Conservation (phyloP, 1,284 basidiomycete species). For the Ceratobasidium sp. region DNA sequence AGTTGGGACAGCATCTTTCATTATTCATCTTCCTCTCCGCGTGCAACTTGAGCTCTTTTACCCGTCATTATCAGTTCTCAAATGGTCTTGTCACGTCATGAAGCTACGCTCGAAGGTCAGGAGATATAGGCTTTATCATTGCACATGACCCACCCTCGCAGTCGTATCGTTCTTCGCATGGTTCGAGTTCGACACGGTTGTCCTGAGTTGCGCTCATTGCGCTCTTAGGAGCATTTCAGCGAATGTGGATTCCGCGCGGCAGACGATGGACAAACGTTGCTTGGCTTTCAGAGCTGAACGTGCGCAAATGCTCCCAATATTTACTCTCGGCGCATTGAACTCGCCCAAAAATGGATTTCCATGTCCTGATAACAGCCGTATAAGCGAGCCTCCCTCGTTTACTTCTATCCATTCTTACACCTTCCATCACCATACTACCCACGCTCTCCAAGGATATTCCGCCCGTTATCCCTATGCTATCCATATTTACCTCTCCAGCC, state of each 20-base stretch:
- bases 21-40: slow-evolving; percentile 15
- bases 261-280: background rate
- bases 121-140: slow-evolving; percentile 1
- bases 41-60: background rate
- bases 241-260: background rate
- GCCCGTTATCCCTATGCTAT: background rate
- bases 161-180: background rate
- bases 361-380: slow-evolving; percentile 11
- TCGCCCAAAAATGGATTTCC: too few relatives aligned
- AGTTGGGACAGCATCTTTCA: background rate
- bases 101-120: background rate
- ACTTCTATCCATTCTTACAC: slow-evolving; percentile 4
- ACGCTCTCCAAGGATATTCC: slow-evolving; percentile 18
- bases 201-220: too few relatives aligned
- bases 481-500: background rate
- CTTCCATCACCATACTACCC: background rate
- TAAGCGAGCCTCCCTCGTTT: slow-evolving; percentile 11
- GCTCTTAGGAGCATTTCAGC: background rate
- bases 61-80: background rate
- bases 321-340: background rate
- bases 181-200: background rate
- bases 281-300: background rate
- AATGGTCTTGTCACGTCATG: background rate
- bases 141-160: slow-evolving; percentile 19
- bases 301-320: background rate